These are phyloP conservation scores for Leccinum aurantiacum DNA, from an alignment of 768 basidiomycete genomes.

Conservation along the genomic window DNA sequence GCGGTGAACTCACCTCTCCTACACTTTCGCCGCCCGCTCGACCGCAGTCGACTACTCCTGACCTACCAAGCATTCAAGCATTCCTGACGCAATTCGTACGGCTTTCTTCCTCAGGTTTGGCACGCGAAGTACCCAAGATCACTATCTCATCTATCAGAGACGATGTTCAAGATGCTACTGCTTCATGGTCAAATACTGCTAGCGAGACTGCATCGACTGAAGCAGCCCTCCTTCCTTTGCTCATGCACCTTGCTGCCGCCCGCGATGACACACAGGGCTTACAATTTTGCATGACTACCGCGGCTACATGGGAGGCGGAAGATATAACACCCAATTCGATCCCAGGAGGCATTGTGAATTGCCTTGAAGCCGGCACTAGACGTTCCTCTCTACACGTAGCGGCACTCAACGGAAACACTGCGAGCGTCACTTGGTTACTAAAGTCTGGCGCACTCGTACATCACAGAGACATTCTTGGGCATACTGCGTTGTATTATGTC, in stretches of 20 bases:
- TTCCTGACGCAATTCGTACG: slow-evolving; percentile 70
- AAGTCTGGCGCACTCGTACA: slow-evolving; percentile 81
- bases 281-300: slow-evolving; percentile 52
- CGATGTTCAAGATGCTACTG: slow-evolving; percentile 43
- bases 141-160: slow-evolving; percentile 36
- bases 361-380: slow-evolving; percentile 66
- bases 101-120: slow-evolving; percentile 49
- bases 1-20: slow-evolving; percentile 80
- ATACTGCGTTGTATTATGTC: slow-evolving; percentile 84
- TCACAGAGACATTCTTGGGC: slow-evolving; percentile 73
- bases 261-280: slow-evolving; percentile 65
- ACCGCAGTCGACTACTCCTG: slow-evolving; percentile 40
- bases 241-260: slow-evolving; percentile 78
- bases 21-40: slow-evolving; percentile 44
- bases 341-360: slow-evolving; percentile 72
- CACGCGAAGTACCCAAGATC: slow-evolving; percentile 38
- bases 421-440: slow-evolving; percentile 49
- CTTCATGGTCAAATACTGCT: slow-evolving; percentile 78
- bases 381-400: slow-evolving; percentile 80
- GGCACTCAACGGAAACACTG: slow-evolving; percentile 60
- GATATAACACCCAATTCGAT: slow-evolving; percentile 31
- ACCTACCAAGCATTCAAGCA: slow-evolving; percentile 60
- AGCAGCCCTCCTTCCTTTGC: slow-evolving; percentile 68
- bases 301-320: slow-evolving; percentile 26
- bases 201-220: slow-evolving; percentile 72